Base-by-base conservation (phyloP, 2,329 filamentous ascomycete species). In the Albophoma yamanashiensis region DNA sequence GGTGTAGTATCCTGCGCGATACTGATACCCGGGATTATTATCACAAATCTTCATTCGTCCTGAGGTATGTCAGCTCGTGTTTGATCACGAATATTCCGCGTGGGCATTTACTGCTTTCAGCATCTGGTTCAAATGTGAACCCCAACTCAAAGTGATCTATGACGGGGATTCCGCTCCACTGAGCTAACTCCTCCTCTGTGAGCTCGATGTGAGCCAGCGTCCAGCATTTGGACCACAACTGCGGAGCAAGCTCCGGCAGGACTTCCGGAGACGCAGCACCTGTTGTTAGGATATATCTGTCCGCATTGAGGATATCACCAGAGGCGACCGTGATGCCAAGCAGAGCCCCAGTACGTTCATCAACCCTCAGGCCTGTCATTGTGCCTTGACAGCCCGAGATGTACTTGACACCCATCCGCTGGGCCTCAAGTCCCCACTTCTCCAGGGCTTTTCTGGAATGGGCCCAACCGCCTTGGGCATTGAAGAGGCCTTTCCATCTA, bases 101-200 rank as follows among this genome's bases (percentile, higher is more conserved):
- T 17, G 15, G 45, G 14, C 1, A 9, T 25, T 50, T 14, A 50
- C 45, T 50, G 25, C 4, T 50, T 25, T 50, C 45, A 7, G 66
- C 59, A 67, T 67, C 8, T 67, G 61, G 9, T 15, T 50, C 45
- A 17, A 50, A 50, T 6, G 45, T 50, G 45, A 50, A 50, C 2
- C 45, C 45, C 45, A 50, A 31, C 45, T 50, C 45, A 50, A 50
- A 50, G 25, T 50, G 45, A 25, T 50, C 45, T 8, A 50, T 50
- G 45, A 50, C 45, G 22, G 45, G 45, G 8, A 50, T 14, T 4
- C 45, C 45, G 6, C 17, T 50, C 45, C 45, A 50, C 45, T 27
- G 45, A 14, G 45, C 45, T 8, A 31, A 25, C 45, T 50, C 45
- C 3, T 50, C 45, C 25, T 50, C 45, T 14, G 45, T 50, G 14